These are phyloP conservation scores for Dendrocalamus sinicus DNA, from an alignment of 176 grass and related monocot genomes.

Conservation along the genomic window DNA sequence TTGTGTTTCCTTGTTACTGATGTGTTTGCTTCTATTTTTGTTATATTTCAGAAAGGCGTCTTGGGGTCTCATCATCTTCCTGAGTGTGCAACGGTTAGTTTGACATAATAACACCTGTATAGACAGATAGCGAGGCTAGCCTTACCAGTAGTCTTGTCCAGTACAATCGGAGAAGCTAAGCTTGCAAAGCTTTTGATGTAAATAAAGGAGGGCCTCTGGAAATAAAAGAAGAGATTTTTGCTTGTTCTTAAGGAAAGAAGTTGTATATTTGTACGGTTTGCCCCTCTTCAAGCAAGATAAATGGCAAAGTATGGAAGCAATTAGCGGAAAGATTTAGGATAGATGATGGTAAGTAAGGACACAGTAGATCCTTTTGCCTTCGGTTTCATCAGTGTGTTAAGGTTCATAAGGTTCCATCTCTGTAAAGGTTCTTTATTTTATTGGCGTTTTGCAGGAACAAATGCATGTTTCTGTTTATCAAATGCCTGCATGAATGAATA, in stretches of 20 bases:
- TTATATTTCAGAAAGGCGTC: conserved; percentile 58
- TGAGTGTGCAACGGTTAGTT: conserved; percentile 53
- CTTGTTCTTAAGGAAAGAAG: conserved; percentile 58
- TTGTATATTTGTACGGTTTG: conserved; percentile 76
- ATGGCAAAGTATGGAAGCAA: conserved; percentile 42
- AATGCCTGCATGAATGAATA: neutral
- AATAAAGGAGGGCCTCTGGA: conserved; percentile 82
- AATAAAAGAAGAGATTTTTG: conserved; percentile 76
- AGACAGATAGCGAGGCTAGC: conserved; percentile 94
- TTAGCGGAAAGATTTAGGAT: conserved; percentile 60
- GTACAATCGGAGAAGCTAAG: conserved; percentile 54
- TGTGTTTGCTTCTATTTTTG: neutral
- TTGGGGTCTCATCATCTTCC: conserved; percentile 57
- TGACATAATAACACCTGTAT: conserved; percentile 74
- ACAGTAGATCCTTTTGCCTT: conserved; percentile 78
- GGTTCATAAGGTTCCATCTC: conserved; percentile 41
- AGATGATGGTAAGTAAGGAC: conserved; percentile 74
- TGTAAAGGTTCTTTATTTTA: conserved; percentile 52
- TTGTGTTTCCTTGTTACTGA: conserved; percentile 14
- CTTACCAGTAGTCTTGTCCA: conserved; percentile 66
- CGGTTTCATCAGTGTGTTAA: conserved; percentile 65
- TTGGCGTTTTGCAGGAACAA: conserved; percentile 46
- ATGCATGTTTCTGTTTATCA: conserved; percentile 23
- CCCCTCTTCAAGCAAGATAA: conserved; percentile 46
- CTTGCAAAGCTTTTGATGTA: conserved; percentile 74